phyloP scores from a whole-genome alignment of 192 early-diverging fungal species.

The Dissophora ornata region DNA sequence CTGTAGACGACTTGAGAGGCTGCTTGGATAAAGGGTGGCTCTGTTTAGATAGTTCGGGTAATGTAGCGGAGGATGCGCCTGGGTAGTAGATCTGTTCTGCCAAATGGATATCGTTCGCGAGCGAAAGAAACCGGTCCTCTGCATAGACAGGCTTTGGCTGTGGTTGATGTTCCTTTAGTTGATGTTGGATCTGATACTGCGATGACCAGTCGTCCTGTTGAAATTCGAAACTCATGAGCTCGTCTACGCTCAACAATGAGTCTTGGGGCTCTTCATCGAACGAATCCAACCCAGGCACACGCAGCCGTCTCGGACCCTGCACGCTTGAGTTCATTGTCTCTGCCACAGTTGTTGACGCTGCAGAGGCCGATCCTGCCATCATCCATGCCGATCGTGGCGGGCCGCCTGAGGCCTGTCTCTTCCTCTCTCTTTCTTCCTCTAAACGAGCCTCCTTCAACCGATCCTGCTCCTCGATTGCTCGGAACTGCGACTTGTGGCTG shows the following conservation, averaged over 20 bases:
- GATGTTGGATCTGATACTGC: not conserved
- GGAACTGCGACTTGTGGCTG: constrained; percentile 35
- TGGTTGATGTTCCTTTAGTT: not conserved
- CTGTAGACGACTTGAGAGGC: no score
- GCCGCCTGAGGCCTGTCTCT: constrained; percentile 9
- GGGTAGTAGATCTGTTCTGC: constrained; percentile 49
- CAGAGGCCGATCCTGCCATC: constrained; percentile 12
- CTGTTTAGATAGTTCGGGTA: not conserved
- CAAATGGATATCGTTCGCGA: constrained; percentile 36
- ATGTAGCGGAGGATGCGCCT: constrained; percentile 18
- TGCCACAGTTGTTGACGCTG: not conserved
- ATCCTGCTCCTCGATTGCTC: constrained; percentile 41
- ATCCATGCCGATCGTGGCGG: constrained; percentile 28
- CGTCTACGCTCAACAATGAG: constrained; percentile 15
- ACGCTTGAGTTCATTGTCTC: not conserved
- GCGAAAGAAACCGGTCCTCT: constrained; percentile 28
- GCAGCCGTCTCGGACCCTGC: constrained; percentile 3
- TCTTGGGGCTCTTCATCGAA: not conserved
- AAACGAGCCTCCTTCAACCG: constrained; percentile 34
- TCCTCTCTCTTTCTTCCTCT: constrained; percentile 31
- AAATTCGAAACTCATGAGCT: constrained; percentile 16
- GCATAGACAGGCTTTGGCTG: constrained; percentile 10
- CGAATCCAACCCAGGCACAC: constrained; percentile 28
- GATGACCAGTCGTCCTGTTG: not conserved
- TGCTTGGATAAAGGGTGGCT: not conserved